Conservation (phyloP, 495 filamentous ascomycete genomes). For the Usnea hakonensis region DNA sequence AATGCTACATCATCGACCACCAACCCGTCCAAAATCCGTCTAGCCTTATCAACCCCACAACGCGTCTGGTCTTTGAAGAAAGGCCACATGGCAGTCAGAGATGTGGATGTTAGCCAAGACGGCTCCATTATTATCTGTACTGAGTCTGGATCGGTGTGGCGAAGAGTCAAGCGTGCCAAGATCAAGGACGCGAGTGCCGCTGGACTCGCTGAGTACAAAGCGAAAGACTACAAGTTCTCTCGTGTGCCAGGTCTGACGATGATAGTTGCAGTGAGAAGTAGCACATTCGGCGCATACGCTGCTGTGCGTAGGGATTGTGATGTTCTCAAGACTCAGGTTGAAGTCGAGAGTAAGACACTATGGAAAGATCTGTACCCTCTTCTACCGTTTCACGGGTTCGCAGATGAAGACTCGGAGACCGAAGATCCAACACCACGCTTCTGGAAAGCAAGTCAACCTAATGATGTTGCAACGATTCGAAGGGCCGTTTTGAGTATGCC, state of each 20-base stretch:
- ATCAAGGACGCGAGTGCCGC: constrained; percentile 60
- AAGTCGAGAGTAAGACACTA: constrained; percentile 52
- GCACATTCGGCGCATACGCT: constrained; percentile 79
- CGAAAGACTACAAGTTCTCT: constrained; percentile 89
- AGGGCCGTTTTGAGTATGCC: constrained; percentile 43
- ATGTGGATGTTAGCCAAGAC: constrained; percentile 84
- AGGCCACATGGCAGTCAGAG: constrained; percentile 73
- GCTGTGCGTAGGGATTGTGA: constrained; percentile 81
- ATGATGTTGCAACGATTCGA: constrained; percentile 31
- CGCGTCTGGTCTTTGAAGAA: constrained; percentile 77
- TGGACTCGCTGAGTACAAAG: constrained; percentile 42
- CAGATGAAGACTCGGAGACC: constrained; percentile 26
- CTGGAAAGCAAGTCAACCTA: constrained; percentile 26
- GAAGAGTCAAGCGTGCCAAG: constrained; percentile 69
- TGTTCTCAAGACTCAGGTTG: constrained; percentile 67
- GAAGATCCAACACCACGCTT: constrained; percentile 37
- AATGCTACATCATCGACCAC: constrained; percentile 66
- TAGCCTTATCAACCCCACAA: constrained; percentile 63
- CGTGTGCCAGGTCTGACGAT: constrained; percentile 80
- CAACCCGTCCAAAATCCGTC: constrained; percentile 77
- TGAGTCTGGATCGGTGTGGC: constrained; percentile 85
- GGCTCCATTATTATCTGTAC: constrained; percentile 94
- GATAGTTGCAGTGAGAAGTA: constrained; percentile 75
- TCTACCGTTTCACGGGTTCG: constrained; percentile 47
- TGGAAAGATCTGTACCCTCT: constrained; percentile 69